Percentiles rank a stretch among this genome's conserved stretches.
Conservation (phyloP, 208 protist species). For the Spongospora subterranea region DNA sequence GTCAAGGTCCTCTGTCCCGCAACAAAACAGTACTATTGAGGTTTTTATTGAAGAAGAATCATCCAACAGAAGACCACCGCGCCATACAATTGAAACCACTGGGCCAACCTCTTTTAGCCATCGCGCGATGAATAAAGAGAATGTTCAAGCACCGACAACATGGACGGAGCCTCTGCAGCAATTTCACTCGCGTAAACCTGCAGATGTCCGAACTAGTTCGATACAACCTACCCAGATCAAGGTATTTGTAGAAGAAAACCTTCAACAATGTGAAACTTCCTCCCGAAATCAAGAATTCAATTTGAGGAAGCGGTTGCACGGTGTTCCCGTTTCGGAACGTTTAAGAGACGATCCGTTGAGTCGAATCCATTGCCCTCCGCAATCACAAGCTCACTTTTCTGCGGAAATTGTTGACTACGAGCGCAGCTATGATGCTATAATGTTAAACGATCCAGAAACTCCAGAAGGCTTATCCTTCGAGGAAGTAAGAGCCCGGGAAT, state of each 20-base stretch:
- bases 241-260: neutral
- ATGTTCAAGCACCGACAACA: neutral
- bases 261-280: neutral
- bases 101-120: neutral
- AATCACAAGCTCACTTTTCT: neutral
- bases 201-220: neutral
- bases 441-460: neutral
- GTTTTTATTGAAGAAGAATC: constrained; percentile 9
- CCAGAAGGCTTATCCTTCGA: constrained; percentile 4
- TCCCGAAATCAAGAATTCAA: neutral
- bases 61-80: neutral
- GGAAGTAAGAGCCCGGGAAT: constrained; percentile 5
- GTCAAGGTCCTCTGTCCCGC: neutral
- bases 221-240: constrained; percentile 33
- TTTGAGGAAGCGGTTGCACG: neutral
- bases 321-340: constrained; percentile 14
- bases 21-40: neutral
- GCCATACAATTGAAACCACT: neutral
- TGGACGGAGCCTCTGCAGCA: neutral
- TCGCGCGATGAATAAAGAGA: constrained; percentile 17
- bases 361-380: neutral
- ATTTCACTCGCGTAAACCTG: neutral
- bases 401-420: neutral
- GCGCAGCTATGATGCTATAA: constrained; percentile 10
- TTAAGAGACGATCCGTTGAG: neutral